Evolutionary conservation across 1,284 basidiomycete genomes (phyloP).

Genomic region (Cerrena zonata): DNA sequence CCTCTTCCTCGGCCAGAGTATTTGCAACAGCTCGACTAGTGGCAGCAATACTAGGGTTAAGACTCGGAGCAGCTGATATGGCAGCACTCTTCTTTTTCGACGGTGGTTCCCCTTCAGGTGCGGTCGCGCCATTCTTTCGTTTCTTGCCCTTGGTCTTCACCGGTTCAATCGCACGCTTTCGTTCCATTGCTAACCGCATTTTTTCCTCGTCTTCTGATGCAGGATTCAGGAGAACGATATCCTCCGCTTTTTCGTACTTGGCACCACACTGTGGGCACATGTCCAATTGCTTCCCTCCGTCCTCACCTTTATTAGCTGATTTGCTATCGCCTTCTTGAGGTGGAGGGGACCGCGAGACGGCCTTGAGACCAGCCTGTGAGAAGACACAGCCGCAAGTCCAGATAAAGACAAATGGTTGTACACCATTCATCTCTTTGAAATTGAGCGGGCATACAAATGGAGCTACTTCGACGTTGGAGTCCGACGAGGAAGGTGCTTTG

Average conservation of each 20-base stretch:
- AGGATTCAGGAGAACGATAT: constrained; percentile 62
- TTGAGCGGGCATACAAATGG: constrained; percentile 85
- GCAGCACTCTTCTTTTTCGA: constrained; percentile 43
- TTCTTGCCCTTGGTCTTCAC: constrained; percentile 60
- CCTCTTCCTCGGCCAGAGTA: constrained; percentile 65
- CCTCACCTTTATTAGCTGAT: constrained; percentile 16
- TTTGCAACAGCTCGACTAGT: constrained; percentile 57
- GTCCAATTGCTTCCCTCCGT: constrained; percentile 35
- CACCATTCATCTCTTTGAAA: constrained; percentile 90
- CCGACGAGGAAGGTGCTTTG: constrained; percentile 33
- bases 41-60: constrained; percentile 51
- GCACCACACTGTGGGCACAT: constrained; percentile 70
- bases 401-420: constrained; percentile 80
- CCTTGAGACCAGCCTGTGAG: constrained; percentile 69
- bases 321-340: constrained; percentile 27
- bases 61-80: constrained; percentile 28
- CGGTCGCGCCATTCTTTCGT: constrained; percentile 42
- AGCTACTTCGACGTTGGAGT: constrained; percentile 43
- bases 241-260: constrained; percentile 53
- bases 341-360: constrained; percentile 39
- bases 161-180: constrained; percentile 49
- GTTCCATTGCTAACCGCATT: constrained; percentile 51
- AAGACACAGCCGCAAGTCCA: constrained; percentile 86
- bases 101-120: constrained; percentile 24
- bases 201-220: constrained; percentile 50